A percentile compares a stretch with the other conserved stretches of the same genome.
phyloP scores from a whole-genome alignment of 2,329 filamentous ascomycete genomes.

The Talaromyces islandicus region DNA sequence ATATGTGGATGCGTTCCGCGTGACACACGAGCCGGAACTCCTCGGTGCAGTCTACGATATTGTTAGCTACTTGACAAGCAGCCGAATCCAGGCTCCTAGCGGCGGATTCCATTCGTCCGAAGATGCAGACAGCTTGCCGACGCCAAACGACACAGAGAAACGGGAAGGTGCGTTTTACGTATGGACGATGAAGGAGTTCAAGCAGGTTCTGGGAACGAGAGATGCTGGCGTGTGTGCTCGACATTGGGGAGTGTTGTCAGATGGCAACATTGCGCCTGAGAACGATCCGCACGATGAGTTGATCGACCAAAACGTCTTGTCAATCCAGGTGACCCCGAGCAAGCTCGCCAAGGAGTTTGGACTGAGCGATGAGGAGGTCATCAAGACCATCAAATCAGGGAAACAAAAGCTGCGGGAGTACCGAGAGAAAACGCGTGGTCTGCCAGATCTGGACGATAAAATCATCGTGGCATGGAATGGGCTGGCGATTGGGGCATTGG shows the following conservation, averaged over 20 bases:
- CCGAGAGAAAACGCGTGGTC: constrained; percentile 66
- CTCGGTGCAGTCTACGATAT: constrained; percentile 74
- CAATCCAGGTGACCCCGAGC: constrained; percentile 60
- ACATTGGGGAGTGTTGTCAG: constrained; percentile 76
- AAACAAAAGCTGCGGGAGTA: constrained; percentile 64
- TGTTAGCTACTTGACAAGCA: constrained; percentile 73
- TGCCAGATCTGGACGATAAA: constrained; percentile 80
- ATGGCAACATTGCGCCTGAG: constrained; percentile 77
- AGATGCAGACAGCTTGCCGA: constrained; percentile 77
- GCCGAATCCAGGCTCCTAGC: constrained; percentile 58
- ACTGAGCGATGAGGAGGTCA: constrained; percentile 62
- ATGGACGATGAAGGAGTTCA: constrained; percentile 85
- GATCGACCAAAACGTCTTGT: constrained; percentile 84
- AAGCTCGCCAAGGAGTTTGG: constrained; percentile 71
- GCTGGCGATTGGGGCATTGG: constrained; percentile 76
- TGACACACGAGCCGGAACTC: constrained; percentile 63
- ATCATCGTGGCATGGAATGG: constrained; percentile 85
- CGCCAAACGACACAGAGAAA: constrained; percentile 70
- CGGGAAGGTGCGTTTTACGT: constrained; percentile 91
- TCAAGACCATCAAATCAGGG: constrained; percentile 60
- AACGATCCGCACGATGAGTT: constrained; percentile 92
- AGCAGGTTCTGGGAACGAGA: constrained; percentile 63
- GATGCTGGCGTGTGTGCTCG: constrained; percentile 69
- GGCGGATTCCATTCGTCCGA: constrained; percentile 86
- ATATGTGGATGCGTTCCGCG: constrained; percentile 79